Conservation (phyloP, 176 grass and related monocot species). For the Rhynchospora tenuis region DNA sequence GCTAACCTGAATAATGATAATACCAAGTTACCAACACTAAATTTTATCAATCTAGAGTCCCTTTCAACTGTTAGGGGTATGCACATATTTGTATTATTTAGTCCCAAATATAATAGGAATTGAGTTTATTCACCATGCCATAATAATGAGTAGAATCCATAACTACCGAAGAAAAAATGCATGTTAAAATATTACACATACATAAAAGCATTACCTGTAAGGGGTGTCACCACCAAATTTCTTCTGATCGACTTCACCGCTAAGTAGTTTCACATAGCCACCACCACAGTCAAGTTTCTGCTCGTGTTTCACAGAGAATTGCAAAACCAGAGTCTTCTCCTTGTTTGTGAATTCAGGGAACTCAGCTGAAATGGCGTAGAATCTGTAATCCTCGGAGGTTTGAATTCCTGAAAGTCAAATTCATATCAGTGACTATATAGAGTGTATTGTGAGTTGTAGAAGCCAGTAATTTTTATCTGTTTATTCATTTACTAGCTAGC, state of each 20-base stretch:
- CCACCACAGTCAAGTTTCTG: conserved; percentile 95
- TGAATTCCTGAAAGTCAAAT: conserved; percentile 57
- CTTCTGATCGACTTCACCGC: conserved; percentile 83
- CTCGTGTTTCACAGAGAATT: conserved; percentile 93
- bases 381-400: conserved; percentile 85
- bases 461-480: neutral
- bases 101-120: neutral
- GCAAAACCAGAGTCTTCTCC: conserved; percentile 81
- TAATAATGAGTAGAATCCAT: neutral
- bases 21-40: too few species aligned
- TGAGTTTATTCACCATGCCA: neutral
- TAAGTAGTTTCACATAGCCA: conserved; percentile 85
- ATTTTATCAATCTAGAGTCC: neutral
- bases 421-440: neutral
- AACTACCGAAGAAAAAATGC: neutral
- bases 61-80: neutral
- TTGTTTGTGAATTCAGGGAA: conserved; percentile 79
- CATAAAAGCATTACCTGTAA: conserved; percentile 47
- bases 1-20: neutral
- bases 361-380: conserved; percentile 87
- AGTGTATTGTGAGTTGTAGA: neutral
- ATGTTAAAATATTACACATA: neutral
- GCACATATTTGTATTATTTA: neutral
- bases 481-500: neutral
- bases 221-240: conserved; percentile 91